Evolutionary conservation across 345 rosid genomes (phyloP), one percentile per base, ranked within the genome.

Genomic region (Hibiscus tridactylites): DNA sequence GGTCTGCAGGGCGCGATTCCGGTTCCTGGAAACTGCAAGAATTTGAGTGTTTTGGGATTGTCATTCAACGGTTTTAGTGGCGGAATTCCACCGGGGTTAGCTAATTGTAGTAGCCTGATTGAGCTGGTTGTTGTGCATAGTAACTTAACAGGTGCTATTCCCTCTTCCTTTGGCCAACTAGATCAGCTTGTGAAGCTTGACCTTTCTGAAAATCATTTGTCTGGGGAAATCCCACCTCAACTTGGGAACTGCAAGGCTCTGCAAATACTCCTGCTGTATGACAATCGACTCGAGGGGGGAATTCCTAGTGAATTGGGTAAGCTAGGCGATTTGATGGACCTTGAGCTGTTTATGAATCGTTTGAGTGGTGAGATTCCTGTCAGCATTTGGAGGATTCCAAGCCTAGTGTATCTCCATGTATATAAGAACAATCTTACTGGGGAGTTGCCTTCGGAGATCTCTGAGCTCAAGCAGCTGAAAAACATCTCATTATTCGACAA

Each of bases 341-440:
- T 93, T 60, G 74, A 73, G 66, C 79, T 93, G 84, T 91, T 88
- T 71, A 76, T 54, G 16, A 93, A 93, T 76, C 75, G 6, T 31
- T 79, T 93, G 61, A 79, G 76, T 3, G 96, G 98, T 69, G 87
- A 89, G 80, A 84, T 93, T 52, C 97, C 97, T 9, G 63, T 79
- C 24, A 70, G 86, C 72, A 78, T 93, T 46, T 93, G 96, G 94
- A 89, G 77, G 80, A 88, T 90, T 74, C 80, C 73, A 3, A 84
- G 75, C 74, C 91, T 93, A 17, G 37, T 78, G 64, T 67, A 68
- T 75, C 70, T 93, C 44, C 71, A 81, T 3, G 80, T 91, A 54
- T 93, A 93, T 60, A 75, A 73, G 37, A 91, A 93, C 83, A 81
- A 78, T 62, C 93, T 93, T 68, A 82, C 84, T 0, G 97, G 97